These are phyloP conservation scores for Fusarium oxysporum DNA, from an alignment of 2,329 filamentous ascomycete species.

Conservation along the genomic window DNA sequence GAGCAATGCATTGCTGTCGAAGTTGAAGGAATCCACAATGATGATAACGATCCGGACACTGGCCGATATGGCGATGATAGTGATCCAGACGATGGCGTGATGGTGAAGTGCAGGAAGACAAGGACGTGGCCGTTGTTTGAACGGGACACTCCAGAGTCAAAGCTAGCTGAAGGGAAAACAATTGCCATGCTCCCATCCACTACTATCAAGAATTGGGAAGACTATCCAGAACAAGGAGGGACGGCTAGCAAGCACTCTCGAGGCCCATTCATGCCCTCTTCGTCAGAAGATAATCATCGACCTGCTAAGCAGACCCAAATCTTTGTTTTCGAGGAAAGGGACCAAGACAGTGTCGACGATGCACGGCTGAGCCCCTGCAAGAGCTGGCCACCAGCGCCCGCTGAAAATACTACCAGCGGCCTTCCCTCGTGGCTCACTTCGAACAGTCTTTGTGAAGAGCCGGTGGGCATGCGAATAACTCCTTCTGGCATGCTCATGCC, in stretches of 20 bases:
- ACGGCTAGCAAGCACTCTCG: conserved; percentile 70
- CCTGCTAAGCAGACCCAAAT: conserved; percentile 76
- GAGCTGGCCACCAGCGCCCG: conserved; percentile 48
- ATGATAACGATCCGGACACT: conserved; percentile 74
- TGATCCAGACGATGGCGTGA: conserved; percentile 81
- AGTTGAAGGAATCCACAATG: conserved; percentile 65
- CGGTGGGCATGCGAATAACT: conserved; percentile 77
- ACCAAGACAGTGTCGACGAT: conserved; percentile 64
- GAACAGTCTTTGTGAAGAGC: conserved; percentile 59
- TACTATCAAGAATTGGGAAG: conserved; percentile 84
- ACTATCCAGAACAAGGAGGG: conserved; percentile 74
- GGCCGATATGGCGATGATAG: conserved; percentile 69
- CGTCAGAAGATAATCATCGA: conserved; percentile 83
- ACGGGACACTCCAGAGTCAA: conserved; percentile 52
- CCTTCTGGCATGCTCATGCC: conserved; percentile 93
- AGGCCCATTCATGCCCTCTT: conserved; percentile 71
- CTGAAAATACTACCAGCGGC: conserved; percentile 41
- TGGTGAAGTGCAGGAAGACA: conserved; percentile 78
- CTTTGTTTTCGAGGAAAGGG: conserved; percentile 69
- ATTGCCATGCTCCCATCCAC: conserved; percentile 90
- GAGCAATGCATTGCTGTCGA: conserved; percentile 96
- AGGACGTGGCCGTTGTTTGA: conserved; percentile 62
- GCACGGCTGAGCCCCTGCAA: conserved; percentile 41
- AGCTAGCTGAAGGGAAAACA: conserved; percentile 77
- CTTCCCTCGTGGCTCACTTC: conserved; percentile 60